Percentiles rank a stretch among this genome's conserved stretches.
Conservation (phyloP, 2,329 filamentous ascomycete species). For the Purpureocillium takamizusanense region DNA sequence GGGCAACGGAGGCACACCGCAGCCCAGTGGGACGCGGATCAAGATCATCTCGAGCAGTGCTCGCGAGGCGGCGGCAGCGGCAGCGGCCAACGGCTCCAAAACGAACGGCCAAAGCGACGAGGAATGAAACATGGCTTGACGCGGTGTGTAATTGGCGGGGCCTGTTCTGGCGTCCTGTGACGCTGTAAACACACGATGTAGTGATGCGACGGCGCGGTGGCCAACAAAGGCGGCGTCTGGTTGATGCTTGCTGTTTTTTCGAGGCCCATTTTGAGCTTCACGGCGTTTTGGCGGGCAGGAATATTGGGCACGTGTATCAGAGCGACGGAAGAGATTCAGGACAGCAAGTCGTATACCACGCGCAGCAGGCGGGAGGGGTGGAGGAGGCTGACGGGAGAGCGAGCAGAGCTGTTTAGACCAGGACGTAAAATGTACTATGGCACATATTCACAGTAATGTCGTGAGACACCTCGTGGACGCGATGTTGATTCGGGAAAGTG, state of each 20-base stretch:
- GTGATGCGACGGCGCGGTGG: no score
- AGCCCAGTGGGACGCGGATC: constrained; percentile 56
- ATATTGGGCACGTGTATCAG: constrained; percentile 11
- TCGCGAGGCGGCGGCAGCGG: constrained; percentile 21
- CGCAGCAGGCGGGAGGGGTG: constrained; percentile 8
- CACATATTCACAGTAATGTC: background rate
- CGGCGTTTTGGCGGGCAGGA: constrained; percentile 8
- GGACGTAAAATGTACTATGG: constrained; percentile 24
- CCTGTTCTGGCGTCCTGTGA: no score
- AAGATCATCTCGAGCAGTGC: constrained; percentile 49
- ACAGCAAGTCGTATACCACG: constrained; percentile 16
- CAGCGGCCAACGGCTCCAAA: constrained; percentile 24
- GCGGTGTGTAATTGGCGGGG: no score
- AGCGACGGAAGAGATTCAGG: constrained; percentile 9
- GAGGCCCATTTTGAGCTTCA: no score
- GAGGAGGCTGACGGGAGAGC: constrained; percentile 1
- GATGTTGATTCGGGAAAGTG: no score
- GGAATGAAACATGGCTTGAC: constrained; percentile 24
- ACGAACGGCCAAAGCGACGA: constrained; percentile 42
- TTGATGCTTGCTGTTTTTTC: constrained; percentile 1
- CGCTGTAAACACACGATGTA: no score
- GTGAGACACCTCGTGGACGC: no score
- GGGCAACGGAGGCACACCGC: constrained; percentile 54
- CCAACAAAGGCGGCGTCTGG: constrained; percentile 2
- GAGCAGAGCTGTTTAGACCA: constrained; percentile 18